phyloP scores from a whole-genome alignment of 371 early-diverging fungal genomes.

The Mucor indicus region DNA sequence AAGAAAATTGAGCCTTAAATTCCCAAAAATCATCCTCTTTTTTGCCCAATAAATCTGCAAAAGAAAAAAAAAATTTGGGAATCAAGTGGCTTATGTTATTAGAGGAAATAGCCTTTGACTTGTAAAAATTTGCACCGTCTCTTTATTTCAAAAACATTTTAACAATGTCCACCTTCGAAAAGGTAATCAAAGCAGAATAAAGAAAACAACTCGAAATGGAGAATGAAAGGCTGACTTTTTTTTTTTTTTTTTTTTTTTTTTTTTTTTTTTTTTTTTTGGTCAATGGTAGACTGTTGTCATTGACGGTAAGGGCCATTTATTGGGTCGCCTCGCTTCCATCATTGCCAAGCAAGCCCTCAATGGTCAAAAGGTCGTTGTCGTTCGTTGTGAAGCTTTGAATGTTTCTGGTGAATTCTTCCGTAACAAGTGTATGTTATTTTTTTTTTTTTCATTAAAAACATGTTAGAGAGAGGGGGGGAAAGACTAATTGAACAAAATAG shows the following conservation, averaged over 20 bases:
- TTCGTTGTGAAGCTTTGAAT: conserved; percentile 98
- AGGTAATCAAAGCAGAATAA: not conserved
- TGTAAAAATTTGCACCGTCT: not conserved
- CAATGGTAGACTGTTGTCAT: conserved; percentile 89
- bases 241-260: not conserved
- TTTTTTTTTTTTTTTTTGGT: not conserved
- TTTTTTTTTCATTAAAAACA: not conserved
- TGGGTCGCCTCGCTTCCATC: conserved; percentile 98
- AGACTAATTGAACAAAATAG: conserved; percentile 30
- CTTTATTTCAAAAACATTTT: conserved; percentile 1
- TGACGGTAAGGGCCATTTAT: conserved; percentile 99
- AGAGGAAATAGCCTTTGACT: not conserved
- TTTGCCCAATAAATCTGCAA: not conserved
- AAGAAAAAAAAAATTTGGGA: not conserved
- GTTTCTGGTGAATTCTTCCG: conserved; percentile 98
- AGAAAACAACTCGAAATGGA: no score
- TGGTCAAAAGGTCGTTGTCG: conserved; percentile 97
- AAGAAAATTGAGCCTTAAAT: not conserved
- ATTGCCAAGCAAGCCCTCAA: conserved; percentile 98
- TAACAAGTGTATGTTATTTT: conserved; percentile 88
- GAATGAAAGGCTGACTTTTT: no score
- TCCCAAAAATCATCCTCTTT: not conserved
- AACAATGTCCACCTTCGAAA: conserved; percentile 14
- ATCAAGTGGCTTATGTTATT: not conserved
- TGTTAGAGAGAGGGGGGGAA: not conserved